Conservation (phyloP, 306 rosid genomes). For the Trifolium fragiferum region DNA sequence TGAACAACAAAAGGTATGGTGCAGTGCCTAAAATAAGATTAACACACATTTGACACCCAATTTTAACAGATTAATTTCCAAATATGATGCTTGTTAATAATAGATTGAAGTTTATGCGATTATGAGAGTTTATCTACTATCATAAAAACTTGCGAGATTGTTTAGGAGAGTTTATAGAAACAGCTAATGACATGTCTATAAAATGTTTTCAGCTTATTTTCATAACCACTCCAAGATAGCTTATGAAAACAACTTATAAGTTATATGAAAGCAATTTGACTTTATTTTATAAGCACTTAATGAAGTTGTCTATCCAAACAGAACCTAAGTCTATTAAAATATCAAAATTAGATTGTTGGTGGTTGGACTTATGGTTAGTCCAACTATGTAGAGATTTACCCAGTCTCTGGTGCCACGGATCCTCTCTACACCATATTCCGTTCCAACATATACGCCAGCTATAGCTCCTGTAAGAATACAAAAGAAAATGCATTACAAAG, state of each 20-base stretch:
- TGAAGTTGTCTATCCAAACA: too few species aligned
- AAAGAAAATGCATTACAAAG: conserved; percentile 14
- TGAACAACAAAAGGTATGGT: conserved; percentile 16
- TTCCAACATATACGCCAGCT: conserved; percentile 84
- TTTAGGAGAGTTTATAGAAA: too few species aligned
- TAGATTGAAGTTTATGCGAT: conserved; percentile 11
- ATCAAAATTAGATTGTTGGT: neutral
- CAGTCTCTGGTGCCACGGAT: conserved; percentile 85
- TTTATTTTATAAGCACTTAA: too few species aligned
- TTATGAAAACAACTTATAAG: too few species aligned
- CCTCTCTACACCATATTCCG: conserved; percentile 77
- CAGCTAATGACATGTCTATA: too few species aligned
- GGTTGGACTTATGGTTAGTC: neutral
- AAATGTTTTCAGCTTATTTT: too few species aligned
- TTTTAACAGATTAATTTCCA: neutral
- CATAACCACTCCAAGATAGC: too few species aligned
- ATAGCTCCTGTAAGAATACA: conserved; percentile 58
- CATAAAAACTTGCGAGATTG: too few species aligned
- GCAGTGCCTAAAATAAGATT: neutral
- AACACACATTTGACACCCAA: conserved; percentile 13
- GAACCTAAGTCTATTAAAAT: conserved; percentile 5
- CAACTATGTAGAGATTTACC: conserved; percentile 53
- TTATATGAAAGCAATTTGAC: too few species aligned
- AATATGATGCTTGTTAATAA: conserved; percentile 16
- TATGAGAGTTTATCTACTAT: too few species aligned